phyloP scores from a whole-genome alignment of 192 early-diverging fungal species.

The Chytriomyces hyalinus region DNA sequence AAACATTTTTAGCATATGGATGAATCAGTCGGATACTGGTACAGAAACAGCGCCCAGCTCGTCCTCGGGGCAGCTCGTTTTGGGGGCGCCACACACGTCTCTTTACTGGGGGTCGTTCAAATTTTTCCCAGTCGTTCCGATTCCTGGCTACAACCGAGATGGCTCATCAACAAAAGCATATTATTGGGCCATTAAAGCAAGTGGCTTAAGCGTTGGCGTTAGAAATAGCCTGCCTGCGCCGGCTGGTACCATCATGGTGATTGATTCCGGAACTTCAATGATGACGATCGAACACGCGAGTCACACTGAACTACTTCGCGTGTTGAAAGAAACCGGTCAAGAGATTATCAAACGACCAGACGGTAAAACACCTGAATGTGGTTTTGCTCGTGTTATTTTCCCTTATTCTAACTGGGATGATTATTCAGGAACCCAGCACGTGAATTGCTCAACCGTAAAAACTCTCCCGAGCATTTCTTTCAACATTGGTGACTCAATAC shows the following conservation, averaged over 20 bases:
- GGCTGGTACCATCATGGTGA: neutral
- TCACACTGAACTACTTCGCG: neutral
- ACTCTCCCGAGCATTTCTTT: constrained; percentile 1
- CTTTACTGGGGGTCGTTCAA: constrained; percentile 10
- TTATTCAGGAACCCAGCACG: neutral
- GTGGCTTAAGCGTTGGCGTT: neutral
- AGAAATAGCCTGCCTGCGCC: neutral
- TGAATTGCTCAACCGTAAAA: neutral
- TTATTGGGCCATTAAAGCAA: constrained; percentile 13
- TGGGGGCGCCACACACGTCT: constrained; percentile 6
- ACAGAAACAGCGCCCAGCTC: neutral
- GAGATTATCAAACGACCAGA: neutral
- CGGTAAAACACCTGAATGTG: neutral
- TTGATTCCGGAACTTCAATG: constrained; percentile 21
- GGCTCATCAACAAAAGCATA: constrained; percentile 4
- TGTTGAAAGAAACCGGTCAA: neutral
- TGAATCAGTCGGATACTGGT: neutral
- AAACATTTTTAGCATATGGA: constrained; percentile 8
- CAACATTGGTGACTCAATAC: constrained; percentile 3
- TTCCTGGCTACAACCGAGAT: neutral
- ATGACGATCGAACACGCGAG: constrained; percentile 7
- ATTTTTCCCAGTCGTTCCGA: constrained; percentile 8
- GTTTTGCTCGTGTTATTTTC: neutral
- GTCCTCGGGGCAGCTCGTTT: neutral
- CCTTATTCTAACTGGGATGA: neutral